phyloP scores from a whole-genome alignment of 768 basidiomycete species.

The Cystobasidiopsis lactophilus region DNA sequence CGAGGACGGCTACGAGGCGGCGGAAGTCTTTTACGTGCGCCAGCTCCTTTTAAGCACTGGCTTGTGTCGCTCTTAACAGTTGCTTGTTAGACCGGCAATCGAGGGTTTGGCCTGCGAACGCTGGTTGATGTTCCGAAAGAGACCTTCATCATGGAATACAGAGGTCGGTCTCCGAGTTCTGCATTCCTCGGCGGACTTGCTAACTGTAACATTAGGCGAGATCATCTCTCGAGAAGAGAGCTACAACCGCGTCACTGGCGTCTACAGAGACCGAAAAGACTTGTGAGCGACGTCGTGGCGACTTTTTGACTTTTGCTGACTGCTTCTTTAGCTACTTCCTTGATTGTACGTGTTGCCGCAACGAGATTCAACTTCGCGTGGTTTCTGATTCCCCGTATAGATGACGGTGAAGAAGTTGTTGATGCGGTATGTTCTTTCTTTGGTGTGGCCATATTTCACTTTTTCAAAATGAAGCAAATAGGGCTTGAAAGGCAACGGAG shows the following conservation, averaged over 20 bases:
- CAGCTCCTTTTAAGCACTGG: not conserved
- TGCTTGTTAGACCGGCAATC: slow-evolving; percentile 21
- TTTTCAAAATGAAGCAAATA: no score
- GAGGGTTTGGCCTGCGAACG: slow-evolving; percentile 25
- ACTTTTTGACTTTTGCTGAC: slow-evolving; percentile 13
- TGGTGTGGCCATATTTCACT: no score
- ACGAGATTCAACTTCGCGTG: no score
- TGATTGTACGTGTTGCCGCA: slow-evolving; percentile 13
- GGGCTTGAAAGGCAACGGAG: slow-evolving; percentile 26
- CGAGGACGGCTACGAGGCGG: slow-evolving; percentile 6
- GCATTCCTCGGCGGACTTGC: not conserved
- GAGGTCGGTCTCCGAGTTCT: slow-evolving; percentile 21
- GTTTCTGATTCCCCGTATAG: no score
- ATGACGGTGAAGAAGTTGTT: slow-evolving; percentile 26
- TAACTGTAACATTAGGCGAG: slow-evolving; percentile 1
- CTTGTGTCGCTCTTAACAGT: not conserved
- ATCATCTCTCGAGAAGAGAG: slow-evolving; percentile 23
- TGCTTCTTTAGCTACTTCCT: slow-evolving; percentile 25
- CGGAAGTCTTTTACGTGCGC: slow-evolving; percentile 24
- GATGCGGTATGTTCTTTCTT: no score
- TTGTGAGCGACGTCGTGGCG: not conserved
- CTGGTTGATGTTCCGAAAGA: slow-evolving; percentile 22
- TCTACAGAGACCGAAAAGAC: not conserved
- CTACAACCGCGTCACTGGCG: slow-evolving; percentile 1
- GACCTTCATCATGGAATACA: slow-evolving; percentile 26